A percentile compares a stretch with the other conserved stretches of the same genome.
Conservation (phyloP, 2,329 filamentous ascomycete genomes). For the Onygenales sp. region DNA sequence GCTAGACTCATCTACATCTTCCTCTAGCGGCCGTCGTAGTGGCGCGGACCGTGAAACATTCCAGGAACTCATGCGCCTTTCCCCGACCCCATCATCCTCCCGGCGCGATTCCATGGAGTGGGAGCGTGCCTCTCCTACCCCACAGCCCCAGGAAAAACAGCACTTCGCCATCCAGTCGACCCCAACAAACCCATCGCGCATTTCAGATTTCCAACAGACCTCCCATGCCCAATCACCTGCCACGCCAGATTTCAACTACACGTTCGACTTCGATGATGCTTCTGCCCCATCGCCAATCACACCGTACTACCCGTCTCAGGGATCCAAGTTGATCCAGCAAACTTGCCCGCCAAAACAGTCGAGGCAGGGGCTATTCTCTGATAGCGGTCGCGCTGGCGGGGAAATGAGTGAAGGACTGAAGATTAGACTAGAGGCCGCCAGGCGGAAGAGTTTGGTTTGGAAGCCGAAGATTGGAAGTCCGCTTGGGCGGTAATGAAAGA, state of each 20-base stretch:
- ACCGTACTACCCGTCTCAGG: slow-evolving; percentile 37
- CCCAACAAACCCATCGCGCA: not conserved
- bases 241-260: slow-evolving; percentile 9
- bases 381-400: slow-evolving; percentile 17
- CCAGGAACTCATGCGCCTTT: slow-evolving; percentile 25
- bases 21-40: slow-evolving; percentile 20
- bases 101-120: slow-evolving; percentile 4
- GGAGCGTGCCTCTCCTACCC: not conserved
- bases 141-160: slow-evolving; percentile 1
- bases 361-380: slow-evolving; percentile 32
- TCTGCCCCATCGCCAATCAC: slow-evolving; percentile 36
- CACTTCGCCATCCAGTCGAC: not conserved
- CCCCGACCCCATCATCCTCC: slow-evolving; percentile 20
- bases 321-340: slow-evolving; percentile 37
- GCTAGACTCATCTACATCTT: slow-evolving; percentile 17
- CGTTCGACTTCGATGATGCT: slow-evolving; percentile 26
- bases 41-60: slow-evolving; percentile 21
- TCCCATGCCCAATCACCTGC: not conserved
- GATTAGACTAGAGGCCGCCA: slow-evolving; percentile 58
- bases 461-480: slow-evolving; percentile 68
- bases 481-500: slow-evolving; percentile 39
- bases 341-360: slow-evolving; percentile 47
- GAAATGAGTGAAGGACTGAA: slow-evolving; percentile 37
- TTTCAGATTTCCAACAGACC: not conserved
- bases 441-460: slow-evolving; percentile 69